Base-by-base conservation (phyloP, 2,329 filamentous ascomycete species). In the Truncatella angustata region DNA sequence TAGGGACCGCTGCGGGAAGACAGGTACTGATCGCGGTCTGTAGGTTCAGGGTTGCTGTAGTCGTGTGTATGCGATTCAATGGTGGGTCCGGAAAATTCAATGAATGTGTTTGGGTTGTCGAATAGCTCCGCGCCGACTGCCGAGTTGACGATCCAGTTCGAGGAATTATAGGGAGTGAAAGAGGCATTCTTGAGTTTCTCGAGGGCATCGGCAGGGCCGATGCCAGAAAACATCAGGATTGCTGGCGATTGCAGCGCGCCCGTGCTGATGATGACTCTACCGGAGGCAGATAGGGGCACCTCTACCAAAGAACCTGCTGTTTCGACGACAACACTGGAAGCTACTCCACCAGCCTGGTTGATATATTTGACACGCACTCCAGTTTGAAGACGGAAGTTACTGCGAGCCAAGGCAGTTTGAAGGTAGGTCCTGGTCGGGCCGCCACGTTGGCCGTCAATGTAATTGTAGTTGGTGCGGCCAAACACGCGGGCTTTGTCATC, bases 51-150 rank as follows among this genome's bases (percentile, higher is more conserved):
- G 39, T 72, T 60, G 35, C 68, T 60, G 63, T 80, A 81, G 47
- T 65, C 70, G 60, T 79, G 73, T 9, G 59, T 65, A 60, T 78
- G 81, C 0, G 78, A 77, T n/a, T 73, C 51, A 44, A 82, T 62
- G 3, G 63, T 55, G 1, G 74, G 68, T 3, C 65, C 65, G 2
- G 69, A 68, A 1, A 80, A 66, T 56, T 77, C 73, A 60, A 80
- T 76, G 54, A 76, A 79, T 1, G 78, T 81, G 55, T 81, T 80
- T 4, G 79, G 77, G 58, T 81, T 82, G 59, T 81, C 78, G 56
- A 80, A 82, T 24, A 81, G 72, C 30, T 73, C 73, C 12, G 71
- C 65, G 39, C 79, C 79, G 4, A 82, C 72, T 4, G 70, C 67
- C 0, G 69, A 69, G 59, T 77, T 78, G 60, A 76, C 72, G 53